Percentiles rank a stretch among this genome's conserved stretches.
Conservation (phyloP, 331 rosid genomes). For the Rhamnella rubrinervis region DNA sequence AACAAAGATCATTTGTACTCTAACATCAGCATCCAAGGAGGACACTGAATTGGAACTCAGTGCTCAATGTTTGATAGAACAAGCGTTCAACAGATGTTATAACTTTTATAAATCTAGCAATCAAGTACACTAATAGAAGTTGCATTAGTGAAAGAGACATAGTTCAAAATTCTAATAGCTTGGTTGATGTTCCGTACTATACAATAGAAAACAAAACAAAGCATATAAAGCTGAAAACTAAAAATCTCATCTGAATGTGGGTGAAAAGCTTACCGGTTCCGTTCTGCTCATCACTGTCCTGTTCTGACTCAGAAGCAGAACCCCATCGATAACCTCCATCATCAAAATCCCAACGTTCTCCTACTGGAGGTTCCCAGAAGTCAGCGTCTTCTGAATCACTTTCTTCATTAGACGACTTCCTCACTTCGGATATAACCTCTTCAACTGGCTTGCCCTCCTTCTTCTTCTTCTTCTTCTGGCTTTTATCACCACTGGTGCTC, state of each 20-base stretch:
- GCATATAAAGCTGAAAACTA: neutral
- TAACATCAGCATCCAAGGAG: neutral
- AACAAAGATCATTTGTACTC: neutral
- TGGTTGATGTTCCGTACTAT: neutral
- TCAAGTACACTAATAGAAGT: neutral
- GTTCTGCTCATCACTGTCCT: slow-evolving; percentile 47
- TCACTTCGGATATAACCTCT: slow-evolving; percentile 45
- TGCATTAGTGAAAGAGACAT: neutral
- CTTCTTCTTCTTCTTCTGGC: slow-evolving; percentile 33
- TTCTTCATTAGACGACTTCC: slow-evolving; percentile 41
- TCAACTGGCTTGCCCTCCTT: slow-evolving; percentile 33
- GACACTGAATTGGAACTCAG: neutral
- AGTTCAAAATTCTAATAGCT: neutral
- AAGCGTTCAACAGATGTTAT: slow-evolving; percentile 3
- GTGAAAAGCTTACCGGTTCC: slow-evolving; percentile 43
- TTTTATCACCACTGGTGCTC: slow-evolving; percentile 4
- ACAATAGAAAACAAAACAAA: neutral
- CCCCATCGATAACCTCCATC: slow-evolving; percentile 83
- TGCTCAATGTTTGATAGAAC: neutral
- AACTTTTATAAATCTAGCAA: neutral
- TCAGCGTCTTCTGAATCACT: slow-evolving; percentile 56
- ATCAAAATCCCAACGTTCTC: slow-evolving; percentile 86
- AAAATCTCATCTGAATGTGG: slow-evolving; percentile 2
- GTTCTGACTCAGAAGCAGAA: slow-evolving; percentile 59
- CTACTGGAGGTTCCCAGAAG: slow-evolving; percentile 85